These are phyloP conservation scores for Bassia scoparia DNA, from an alignment of 148 eudicot genomes.

Conservation along the genomic window DNA sequence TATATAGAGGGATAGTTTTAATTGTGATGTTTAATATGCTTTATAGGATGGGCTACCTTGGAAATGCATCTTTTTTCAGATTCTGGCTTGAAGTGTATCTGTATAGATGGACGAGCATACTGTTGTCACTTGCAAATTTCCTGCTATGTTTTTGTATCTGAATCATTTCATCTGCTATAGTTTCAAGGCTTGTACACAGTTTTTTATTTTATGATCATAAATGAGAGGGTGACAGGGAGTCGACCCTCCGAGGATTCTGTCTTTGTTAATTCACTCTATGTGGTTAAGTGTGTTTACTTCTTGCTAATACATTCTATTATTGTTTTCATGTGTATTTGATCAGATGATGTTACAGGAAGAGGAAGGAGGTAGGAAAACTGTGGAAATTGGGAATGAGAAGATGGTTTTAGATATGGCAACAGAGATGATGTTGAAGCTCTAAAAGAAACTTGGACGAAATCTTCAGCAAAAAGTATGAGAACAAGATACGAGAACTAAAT, in stretches of 20 bases:
- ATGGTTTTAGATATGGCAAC: constrained; percentile 93
- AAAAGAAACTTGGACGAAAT: constrained; percentile 84
- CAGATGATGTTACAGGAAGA: constrained; percentile 69
- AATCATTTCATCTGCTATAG: not conserved
- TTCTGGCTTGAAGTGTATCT: not conserved
- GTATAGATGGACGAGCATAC: not conserved
- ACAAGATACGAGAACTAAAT: constrained; percentile 71
- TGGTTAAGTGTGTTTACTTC: no score
- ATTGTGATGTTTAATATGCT: not conserved
- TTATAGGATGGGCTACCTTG: constrained; percentile 2
- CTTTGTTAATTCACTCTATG: not conserved
- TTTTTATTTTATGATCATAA: not conserved
- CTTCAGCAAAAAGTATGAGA: constrained; percentile 76
- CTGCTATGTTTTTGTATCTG: not conserved
- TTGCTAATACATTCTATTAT: no score
- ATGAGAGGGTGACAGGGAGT: not conserved
- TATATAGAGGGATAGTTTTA: not conserved
- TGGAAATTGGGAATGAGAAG: constrained; percentile 78
- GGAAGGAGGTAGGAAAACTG: constrained; percentile 87
- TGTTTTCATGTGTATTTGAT: not conserved
- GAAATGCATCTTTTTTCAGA: not conserved
- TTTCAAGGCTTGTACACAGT: not conserved
- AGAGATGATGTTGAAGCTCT: constrained; percentile 73
- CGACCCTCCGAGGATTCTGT: no score
- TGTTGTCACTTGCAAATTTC: not conserved